phyloP scores from a whole-genome alignment of 2,329 filamentous ascomycete genomes.

The Alternaria incomplexa region DNA sequence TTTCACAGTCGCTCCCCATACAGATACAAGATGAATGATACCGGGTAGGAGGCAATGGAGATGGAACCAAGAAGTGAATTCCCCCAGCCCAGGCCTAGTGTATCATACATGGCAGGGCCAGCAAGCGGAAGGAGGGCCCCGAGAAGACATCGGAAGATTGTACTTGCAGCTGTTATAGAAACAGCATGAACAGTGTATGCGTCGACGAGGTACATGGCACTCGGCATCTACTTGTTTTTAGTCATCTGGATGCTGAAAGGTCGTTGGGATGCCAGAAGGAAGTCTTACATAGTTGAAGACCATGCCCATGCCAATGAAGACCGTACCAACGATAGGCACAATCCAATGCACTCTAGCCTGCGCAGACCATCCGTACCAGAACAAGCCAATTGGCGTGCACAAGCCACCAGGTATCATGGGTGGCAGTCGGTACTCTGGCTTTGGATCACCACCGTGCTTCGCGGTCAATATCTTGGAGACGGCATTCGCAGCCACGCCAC shows the following conservation, averaged over 20 bases:
- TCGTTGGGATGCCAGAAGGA: background rate
- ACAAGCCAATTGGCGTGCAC: background rate
- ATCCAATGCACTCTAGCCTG: slow-evolving; percentile 63
- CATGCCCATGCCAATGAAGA: slow-evolving; percentile 54
- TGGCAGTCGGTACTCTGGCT: background rate
- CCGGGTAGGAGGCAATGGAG: slow-evolving; percentile 45
- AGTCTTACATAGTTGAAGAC: slow-evolving; percentile 51
- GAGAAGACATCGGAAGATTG: slow-evolving; percentile 62
- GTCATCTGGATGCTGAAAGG: background rate
- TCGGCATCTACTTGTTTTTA: no score
- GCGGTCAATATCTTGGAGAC: background rate
- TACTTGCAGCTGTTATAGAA: slow-evolving; percentile 66
- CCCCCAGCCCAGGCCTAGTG: slow-evolving; percentile 65
- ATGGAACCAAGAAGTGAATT: slow-evolving; percentile 62
- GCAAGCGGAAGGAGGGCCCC: slow-evolving; percentile 65
- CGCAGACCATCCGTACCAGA: slow-evolving; percentile 49
- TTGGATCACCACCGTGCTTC: slow-evolving; percentile 1
- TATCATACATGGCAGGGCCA: slow-evolving; percentile 63
- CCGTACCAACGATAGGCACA: slow-evolving; percentile 60
- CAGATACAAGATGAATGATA: background rate
- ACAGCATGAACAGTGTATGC: slow-evolving; percentile 58
- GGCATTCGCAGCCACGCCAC: background rate
- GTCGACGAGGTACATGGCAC: slow-evolving; percentile 64
- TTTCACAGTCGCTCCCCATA: background rate
- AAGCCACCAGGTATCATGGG: background rate